Percentiles rank a stretch among this genome's conserved stretches.
Evolutionary conservation across 2,329 filamentous ascomycete species (phyloP).

Genomic region (Fusarium lateritium): DNA sequence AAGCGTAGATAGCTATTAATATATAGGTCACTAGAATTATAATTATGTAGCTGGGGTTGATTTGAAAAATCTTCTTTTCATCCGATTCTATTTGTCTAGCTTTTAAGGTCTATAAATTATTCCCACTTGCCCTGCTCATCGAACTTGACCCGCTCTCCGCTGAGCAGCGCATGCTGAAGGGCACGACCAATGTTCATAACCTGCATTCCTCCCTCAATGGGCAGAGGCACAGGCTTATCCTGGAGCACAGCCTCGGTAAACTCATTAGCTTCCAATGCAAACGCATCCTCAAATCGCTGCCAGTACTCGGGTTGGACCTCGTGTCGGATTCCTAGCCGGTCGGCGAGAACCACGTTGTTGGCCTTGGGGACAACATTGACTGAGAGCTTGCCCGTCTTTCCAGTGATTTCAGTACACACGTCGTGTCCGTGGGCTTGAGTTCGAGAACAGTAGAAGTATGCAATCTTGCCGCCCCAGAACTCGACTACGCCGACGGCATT

Average conservation of each 20-base stretch:
- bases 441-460: conserved; percentile 73
- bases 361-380: conserved; percentile 71
- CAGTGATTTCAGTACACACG: conserved; percentile 73
- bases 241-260: conserved; percentile 69
- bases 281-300: conserved; percentile 73
- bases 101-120: neutral
- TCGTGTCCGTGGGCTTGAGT: conserved; percentile 79
- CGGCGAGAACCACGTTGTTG: conserved; percentile 69
- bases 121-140: conserved; percentile 54
- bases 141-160: conserved; percentile 71
- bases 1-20: too few species aligned
- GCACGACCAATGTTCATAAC: conserved; percentile 73
- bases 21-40: too few species aligned
- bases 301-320: conserved; percentile 75
- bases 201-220: conserved; percentile 71
- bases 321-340: conserved; percentile 62
- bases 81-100: too few species aligned
- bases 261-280: conserved; percentile 74
- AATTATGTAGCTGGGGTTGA: too few species aligned
- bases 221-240: conserved; percentile 58
- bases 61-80: too few species aligned
- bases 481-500: conserved; percentile 70
- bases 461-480: conserved; percentile 74
- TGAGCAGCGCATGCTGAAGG: conserved; percentile 69
- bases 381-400: conserved; percentile 73